phyloP scores from a whole-genome alignment of 306 rosid genomes.

The Malus sylvestris region DNA sequence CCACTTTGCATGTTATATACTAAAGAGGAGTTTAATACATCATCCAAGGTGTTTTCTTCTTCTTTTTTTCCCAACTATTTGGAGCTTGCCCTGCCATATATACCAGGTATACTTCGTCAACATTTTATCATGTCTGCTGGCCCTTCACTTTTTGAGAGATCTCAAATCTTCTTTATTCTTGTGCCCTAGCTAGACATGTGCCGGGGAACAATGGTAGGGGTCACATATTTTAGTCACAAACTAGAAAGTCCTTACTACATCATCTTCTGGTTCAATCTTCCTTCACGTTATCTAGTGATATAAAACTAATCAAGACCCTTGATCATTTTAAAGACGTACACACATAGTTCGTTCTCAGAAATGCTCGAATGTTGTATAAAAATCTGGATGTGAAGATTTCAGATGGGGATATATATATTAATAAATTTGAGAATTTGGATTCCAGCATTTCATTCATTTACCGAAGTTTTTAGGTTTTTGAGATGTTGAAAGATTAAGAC shows the following conservation, averaged over 20 bases:
- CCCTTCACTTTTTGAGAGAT: neutral
- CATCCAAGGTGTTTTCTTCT: neutral
- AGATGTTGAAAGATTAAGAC: neutral
- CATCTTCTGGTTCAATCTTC: neutral
- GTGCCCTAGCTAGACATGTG: neutral
- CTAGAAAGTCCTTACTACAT: neutral
- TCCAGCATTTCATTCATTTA: neutral
- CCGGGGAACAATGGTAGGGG: neutral
- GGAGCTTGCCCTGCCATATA: neutral
- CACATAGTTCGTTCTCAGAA: neutral
- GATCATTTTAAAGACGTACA: too few relatives aligned
- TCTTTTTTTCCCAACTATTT: neutral
- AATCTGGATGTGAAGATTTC: neutral
- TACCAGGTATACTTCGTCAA: neutral
- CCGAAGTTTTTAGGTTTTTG: neutral
- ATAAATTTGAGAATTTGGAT: neutral
- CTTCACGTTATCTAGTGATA: too few relatives aligned
- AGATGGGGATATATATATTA: neutral
- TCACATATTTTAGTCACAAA: neutral
- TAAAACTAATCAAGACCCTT: too few relatives aligned
- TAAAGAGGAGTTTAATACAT: neutral
- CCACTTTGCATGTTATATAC: neutral
- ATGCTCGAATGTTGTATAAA: neutral
- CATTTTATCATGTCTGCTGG: neutral
- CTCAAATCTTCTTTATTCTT: neutral